Evolutionary conservation across 805 yeast genomes (phyloP).

Genomic region (Saturnispora kantuleensis): DNA sequence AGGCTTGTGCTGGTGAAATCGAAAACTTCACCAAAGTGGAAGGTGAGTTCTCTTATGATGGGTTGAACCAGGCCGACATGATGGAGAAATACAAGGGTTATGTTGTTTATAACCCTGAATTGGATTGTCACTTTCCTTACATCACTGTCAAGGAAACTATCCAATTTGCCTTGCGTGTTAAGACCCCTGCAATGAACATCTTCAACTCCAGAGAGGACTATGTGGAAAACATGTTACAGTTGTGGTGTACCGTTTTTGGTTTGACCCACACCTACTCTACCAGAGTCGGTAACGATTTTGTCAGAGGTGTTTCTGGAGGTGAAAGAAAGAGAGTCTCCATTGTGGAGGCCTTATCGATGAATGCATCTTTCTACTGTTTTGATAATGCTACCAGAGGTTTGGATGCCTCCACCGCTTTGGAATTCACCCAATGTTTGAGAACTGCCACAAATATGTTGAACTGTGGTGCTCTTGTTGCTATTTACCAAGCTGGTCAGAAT

Average conservation of each 20-base stretch:
- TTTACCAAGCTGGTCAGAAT: conserved; percentile 60
- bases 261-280: conserved; percentile 50
- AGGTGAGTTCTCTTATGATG: conserved; percentile 55
- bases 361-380: conserved; percentile 49
- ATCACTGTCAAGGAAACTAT: conserved; percentile 67
- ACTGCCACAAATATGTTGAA: conserved; percentile 47
- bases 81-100: conserved; percentile 45
- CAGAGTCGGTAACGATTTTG: conserved; percentile 55
- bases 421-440: conserved; percentile 50
- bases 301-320: conserved; percentile 65
- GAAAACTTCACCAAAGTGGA: conserved; percentile 35
- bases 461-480: conserved; percentile 52
- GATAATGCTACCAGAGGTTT: conserved; percentile 66
- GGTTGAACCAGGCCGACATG: conserved; percentile 51
- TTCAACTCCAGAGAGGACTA: conserved; percentile 34
- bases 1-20: conserved; percentile 48
- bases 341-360: conserved; percentile 50
- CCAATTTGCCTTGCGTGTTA: conserved; percentile 57
- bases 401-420: conserved; percentile 63
- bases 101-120: conserved; percentile 47
- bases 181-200: conserved; percentile 46
- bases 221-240: conserved; percentile 33
- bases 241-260: conserved; percentile 49
- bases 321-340: conserved; percentile 64
- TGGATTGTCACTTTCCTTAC: conserved; percentile 69